These are phyloP conservation scores for Starmerella sp. DNA, from an alignment of 805 yeast genomes.

Conservation along the genomic window DNA sequence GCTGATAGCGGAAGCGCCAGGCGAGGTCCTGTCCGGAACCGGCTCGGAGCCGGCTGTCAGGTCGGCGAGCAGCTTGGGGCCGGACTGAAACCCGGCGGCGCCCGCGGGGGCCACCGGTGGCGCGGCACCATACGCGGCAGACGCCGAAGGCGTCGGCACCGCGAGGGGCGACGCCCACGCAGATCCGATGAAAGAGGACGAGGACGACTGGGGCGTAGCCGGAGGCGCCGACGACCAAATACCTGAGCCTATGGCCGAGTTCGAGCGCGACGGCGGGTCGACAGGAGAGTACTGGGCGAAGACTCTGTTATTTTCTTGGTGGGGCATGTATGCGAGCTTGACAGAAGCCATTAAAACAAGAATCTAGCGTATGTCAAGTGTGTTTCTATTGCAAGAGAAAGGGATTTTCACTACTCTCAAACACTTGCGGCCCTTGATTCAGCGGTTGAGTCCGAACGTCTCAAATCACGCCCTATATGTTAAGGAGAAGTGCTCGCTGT, in stretches of 20 bases:
- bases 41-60: slow-evolving; percentile 20
- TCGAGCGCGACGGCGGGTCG: slow-evolving; percentile 1
- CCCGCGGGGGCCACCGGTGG: background rate
- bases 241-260: slow-evolving; percentile 3
- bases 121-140: background rate
- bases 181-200: slow-evolving; percentile 8
- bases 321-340: slow-evolving; percentile 15
- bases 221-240: slow-evolving; percentile 15
- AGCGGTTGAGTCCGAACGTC: background rate
- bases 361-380: background rate
- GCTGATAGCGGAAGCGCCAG: background rate
- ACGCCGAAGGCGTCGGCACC: background rate
- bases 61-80: slow-evolving; percentile 14
- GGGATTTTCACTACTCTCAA: background rate
- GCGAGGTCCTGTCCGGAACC: background rate
- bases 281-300: slow-evolving; percentile 8
- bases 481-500: background rate
- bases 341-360: slow-evolving; percentile 13
- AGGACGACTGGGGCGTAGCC: slow-evolving; percentile 16
- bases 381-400: background rate
- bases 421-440: background rate
- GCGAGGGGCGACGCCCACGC: slow-evolving; percentile 17
- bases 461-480: background rate
- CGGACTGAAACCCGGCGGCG: background rate
- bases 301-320: slow-evolving; percentile 5